Conservation (phyloP, 176 grass and related monocot species). For the Phragmites australis region DNA sequence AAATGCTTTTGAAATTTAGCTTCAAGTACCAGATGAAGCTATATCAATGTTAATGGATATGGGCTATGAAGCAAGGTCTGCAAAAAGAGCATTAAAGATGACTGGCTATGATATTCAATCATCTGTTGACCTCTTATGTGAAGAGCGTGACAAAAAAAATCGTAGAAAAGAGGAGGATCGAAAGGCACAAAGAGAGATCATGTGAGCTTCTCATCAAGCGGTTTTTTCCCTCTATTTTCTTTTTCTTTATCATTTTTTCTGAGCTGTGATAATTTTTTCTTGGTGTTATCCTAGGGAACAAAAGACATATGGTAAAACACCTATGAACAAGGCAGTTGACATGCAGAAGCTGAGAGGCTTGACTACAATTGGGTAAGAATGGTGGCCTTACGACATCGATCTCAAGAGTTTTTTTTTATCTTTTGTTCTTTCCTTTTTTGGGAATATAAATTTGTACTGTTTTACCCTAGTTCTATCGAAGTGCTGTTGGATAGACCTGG, state of each 20-base stretch:
- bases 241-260: neutral
- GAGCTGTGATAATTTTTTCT: conserved; percentile 23
- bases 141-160: conserved; percentile 72
- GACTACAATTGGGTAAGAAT: conserved; percentile 74
- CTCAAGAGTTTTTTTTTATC: neutral
- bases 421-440: neutral
- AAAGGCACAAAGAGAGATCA: conserved; percentile 59
- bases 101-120: conserved; percentile 82
- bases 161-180: conserved; percentile 59
- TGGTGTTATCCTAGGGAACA: conserved; percentile 61
- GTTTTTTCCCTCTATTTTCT: conserved; percentile 1
- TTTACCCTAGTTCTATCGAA: neutral
- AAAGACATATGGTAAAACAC: conserved; percentile 71
- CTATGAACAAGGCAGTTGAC: conserved; percentile 79
- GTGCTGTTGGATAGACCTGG: neutral
- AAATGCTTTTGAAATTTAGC: conserved; percentile 48
- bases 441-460: neutral
- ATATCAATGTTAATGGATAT: conserved; percentile 80
- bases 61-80: conserved; percentile 68
- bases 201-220: conserved; percentile 50
- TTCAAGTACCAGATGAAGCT: conserved; percentile 98
- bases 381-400: neutral
- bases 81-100: conserved; percentile 90
- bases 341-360: conserved; percentile 74
- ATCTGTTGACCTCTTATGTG: conserved; percentile 82